Evolutionary conservation across 495 filamentous ascomycete species (phyloP).

Genomic region (Cudoniella acicularis): DNA sequence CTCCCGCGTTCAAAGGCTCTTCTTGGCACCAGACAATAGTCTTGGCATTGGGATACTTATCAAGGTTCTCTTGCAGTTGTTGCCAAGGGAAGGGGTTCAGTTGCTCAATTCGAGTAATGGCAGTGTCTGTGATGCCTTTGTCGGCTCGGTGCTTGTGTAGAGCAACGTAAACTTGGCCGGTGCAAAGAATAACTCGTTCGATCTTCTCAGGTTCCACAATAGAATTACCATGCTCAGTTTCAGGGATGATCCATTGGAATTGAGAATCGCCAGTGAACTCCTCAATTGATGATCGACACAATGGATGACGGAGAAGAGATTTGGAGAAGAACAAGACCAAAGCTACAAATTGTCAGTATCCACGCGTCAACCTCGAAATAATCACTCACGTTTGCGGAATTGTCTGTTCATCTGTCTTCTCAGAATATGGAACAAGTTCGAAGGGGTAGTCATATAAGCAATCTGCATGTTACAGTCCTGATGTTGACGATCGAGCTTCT

Average conservation of each 20-base stretch:
- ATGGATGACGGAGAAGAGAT: slow-evolving; percentile 84
- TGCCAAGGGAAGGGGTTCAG: slow-evolving; percentile 98
- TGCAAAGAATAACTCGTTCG: slow-evolving; percentile 89
- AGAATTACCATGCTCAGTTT: slow-evolving; percentile 71
- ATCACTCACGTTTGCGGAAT: slow-evolving; percentile 90
- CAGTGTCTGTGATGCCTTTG: slow-evolving; percentile 79
- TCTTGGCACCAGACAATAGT: slow-evolving; percentile 96
- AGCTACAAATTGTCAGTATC: slow-evolving; percentile 44
- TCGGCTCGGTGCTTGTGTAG: slow-evolving; percentile 86
- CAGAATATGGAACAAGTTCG: slow-evolving; percentile 95
- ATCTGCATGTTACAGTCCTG: slow-evolving; percentile 99
- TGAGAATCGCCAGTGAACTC: slow-evolving; percentile 87
- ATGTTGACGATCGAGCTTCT: slow-evolving; percentile 94
- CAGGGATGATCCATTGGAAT: slow-evolving; percentile 94
- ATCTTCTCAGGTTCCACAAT: slow-evolving; percentile 83
- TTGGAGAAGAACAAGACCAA: slow-evolving; percentile 98
- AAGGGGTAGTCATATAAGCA: slow-evolving; percentile 84
- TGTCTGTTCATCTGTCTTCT: slow-evolving; percentile 97
- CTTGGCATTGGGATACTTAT: slow-evolving; percentile 93
- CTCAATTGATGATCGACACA: slow-evolving; percentile 83
- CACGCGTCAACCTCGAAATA: neutral
- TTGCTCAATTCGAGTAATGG: slow-evolving; percentile 94
- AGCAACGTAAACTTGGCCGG: slow-evolving; percentile 89
- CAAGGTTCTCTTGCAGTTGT: slow-evolving; percentile 90
- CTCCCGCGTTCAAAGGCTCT: slow-evolving; percentile 94